Evolutionary conservation across 305 asterid species (phyloP), one percentile per base, ranked within the genome.

Genomic region (Stenogyne calaminthoides): DNA sequence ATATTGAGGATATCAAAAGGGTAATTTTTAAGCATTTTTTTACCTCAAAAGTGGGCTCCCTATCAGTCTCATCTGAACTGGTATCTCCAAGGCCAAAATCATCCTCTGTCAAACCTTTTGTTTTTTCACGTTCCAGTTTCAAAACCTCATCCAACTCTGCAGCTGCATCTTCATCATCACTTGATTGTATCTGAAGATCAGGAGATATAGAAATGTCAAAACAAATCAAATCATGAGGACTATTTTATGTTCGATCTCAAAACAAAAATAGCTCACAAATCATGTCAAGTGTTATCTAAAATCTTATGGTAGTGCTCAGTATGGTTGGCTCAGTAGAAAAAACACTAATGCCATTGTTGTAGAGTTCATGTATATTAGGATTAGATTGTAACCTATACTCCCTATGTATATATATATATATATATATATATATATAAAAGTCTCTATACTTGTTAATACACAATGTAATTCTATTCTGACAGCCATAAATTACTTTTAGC

Each of bases 31-130:
- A 34, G 71, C 66, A 64, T 32, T 66, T 64, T 32, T 69, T 69
- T 73, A 91, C 99, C 94, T 90, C 94, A 44, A 84, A 74, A 14
- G 97, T 90, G 69, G 87, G 89, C 73, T 95, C 96, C 79, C 70
- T 78, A 47, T 87, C 91, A 70, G 76, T 70, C 68, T 82, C 89
- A 74, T 79, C 86, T 64, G 73, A 76, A 74, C 69, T 80, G 67
- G 65, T 22, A 77, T 90, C 96, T 65, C 82, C 94, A 82, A 85
- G 80, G 70, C 98, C 99, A 80, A 84, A 92, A 76, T 92, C 97
- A 67, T 79, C 90, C 82, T 77, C 72, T 18, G 92, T 81, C 40
- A 92, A 67, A 71, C 59, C 57, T 78, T 84, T 78, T 37, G 87
- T 83, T 70, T 80, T 92, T 76, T 84, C 83, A 76, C 75, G 79